Evolutionary conservation across 2,329 filamentous ascomycete species (phyloP), one percentile per base, ranked within the genome.

Genomic region (Aspergillus fumigatus): DNA sequence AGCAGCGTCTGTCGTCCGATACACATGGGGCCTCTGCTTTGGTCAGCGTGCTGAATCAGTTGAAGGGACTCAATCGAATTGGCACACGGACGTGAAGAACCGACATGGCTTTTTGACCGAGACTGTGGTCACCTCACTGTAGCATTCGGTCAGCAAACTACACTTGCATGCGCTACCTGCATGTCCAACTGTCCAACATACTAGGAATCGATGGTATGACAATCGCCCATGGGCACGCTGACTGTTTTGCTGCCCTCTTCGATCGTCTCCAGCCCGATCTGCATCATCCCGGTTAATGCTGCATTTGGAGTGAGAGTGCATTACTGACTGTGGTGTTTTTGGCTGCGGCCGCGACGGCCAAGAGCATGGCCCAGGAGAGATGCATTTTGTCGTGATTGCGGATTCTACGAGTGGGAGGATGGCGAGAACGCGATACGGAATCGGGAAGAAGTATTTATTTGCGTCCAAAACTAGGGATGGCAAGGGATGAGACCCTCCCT

Each of bases 261-360:
- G 2, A 26, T 47, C 2, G 59, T 63, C 23, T 63, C 55, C 1
- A 63, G 45, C n/a, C 59, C 59, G 27, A 63, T 47, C 61, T 63
- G 19, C 19, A 47, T 17, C 6, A 23, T 47, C 43, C 43, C 4
- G 4, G 43, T 47, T 17, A 47, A 21, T 25, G 32, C 14, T 35
- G 32, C 32, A 14, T 35, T 35, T 35, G 11, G 11, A 32, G 14
- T 17, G 4, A 35, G 4, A 53, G 47, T 9, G 3, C n/a, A 6
- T 40, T 10, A 14, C 45, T 25, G 35, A 54, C 56, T 1, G 51
- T 57, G 1, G 55, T 50, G 6, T 40, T 53, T 21, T 50, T 53
- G n/a, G 47, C 54, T 5, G 35, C 38, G 38, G 21, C 26, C 21
- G 19, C 35, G 19, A 10, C 45, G 19, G 4, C 35, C 29, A 3